A percentile compares a stretch with the other conserved stretches of the same genome.
Evolutionary conservation across 768 basidiomycete genomes (phyloP).

Genomic region (Amyloporia xantha): DNA sequence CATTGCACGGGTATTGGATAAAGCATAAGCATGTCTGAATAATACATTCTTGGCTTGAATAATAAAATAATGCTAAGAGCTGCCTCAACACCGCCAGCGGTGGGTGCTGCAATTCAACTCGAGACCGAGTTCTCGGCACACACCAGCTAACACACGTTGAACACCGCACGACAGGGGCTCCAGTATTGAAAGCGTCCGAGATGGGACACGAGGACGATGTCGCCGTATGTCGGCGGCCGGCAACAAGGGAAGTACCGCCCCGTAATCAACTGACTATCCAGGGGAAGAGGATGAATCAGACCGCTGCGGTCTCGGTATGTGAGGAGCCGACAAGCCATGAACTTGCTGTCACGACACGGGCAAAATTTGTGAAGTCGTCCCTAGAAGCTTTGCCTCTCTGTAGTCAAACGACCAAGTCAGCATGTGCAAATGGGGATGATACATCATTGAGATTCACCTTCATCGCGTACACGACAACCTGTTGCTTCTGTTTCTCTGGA

Average conservation of each 20-base stretch:
- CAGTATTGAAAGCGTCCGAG: neutral
- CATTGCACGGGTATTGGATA: neutral
- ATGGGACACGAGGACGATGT: neutral
- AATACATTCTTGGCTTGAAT: too few species aligned
- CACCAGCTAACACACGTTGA: neutral
- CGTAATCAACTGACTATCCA: neutral
- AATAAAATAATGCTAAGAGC: too few species aligned
- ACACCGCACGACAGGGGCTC: neutral
- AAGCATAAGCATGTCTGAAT: too few species aligned
- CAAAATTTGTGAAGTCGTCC: constrained; percentile 21
- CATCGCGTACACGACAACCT: constrained; percentile 56
- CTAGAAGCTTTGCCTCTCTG: constrained; percentile 21
- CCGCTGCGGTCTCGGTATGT: neutral
- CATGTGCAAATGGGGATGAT: neutral
- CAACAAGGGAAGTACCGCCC: neutral
- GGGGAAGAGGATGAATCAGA: neutral
- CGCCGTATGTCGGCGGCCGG: neutral
- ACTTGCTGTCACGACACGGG: constrained; percentile 9
- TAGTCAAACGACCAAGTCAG: neutral
- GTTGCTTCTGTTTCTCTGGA: constrained; percentile 24
- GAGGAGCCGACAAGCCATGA: neutral
- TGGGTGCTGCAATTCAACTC: too few species aligned
- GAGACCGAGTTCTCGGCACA: too few species aligned
- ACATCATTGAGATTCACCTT: constrained; percentile 37
- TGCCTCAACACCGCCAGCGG: neutral